Conservation (phyloP, 176 grass and related monocot species). For the Urochloa ruziziensis region DNA sequence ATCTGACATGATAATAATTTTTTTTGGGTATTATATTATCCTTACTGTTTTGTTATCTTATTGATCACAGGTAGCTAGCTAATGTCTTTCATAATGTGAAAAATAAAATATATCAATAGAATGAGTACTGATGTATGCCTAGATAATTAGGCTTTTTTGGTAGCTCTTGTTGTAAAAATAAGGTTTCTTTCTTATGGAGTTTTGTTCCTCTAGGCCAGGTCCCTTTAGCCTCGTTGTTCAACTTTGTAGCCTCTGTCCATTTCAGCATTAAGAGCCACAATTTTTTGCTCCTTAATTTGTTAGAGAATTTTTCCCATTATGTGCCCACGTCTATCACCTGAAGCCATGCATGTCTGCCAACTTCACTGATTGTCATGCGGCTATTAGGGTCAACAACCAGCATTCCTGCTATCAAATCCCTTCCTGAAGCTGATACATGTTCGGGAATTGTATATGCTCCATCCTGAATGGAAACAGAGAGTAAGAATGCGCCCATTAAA, state of each 20-base stretch:
- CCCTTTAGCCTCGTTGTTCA: neutral
- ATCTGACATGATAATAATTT: constrained; percentile 45
- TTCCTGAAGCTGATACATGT: neutral
- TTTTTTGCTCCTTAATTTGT: too few relatives aligned
- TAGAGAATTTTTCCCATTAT: too few relatives aligned
- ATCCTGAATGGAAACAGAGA: too few relatives aligned
- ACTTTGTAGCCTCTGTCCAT: neutral
- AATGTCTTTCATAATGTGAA: neutral
- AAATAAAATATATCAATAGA: constrained; percentile 20
- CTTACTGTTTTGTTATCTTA: too few relatives aligned
- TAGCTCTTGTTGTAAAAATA: constrained; percentile 10
- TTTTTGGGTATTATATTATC: too few relatives aligned
- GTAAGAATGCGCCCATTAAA: too few relatives aligned
- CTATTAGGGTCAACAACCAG: neutral
- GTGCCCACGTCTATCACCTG: neutral
- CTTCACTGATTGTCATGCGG: neutral
- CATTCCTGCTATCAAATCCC: neutral
- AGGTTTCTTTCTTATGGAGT: too few relatives aligned
- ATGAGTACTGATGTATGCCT: neutral
- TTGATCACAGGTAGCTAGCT: too few relatives aligned
- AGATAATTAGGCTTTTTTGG: constrained; percentile 10
- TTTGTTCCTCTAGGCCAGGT: too few relatives aligned
- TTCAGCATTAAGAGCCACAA: too few relatives aligned
- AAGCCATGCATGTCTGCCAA: neutral
- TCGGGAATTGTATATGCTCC: neutral